Evolutionary conservation across 257 asterid genomes (phyloP).

Genomic region (Salvia hispanica): DNA sequence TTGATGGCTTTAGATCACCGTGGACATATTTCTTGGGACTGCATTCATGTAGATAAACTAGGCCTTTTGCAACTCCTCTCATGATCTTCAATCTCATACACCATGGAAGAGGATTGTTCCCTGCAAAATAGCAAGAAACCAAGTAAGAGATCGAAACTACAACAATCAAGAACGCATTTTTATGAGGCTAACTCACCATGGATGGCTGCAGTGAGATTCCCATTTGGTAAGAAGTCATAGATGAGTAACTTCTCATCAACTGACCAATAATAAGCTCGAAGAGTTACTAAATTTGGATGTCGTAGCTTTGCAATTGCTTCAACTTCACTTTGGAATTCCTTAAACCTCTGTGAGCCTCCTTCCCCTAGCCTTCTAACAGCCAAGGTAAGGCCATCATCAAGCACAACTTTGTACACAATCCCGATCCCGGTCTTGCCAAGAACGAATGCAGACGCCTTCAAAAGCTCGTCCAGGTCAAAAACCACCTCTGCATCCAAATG

Average conservation of each 20-base stretch:
- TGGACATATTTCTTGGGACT: slow-evolving; percentile 88
- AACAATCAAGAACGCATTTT: background rate
- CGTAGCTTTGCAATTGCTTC: slow-evolving; percentile 83
- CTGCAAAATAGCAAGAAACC: slow-evolving; percentile 29
- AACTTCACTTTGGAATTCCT: slow-evolving; percentile 78
- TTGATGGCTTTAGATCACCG: slow-evolving; percentile 84
- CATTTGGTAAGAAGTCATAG: slow-evolving; percentile 71
- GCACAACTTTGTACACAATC: slow-evolving; percentile 87
- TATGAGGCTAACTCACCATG: slow-evolving; percentile 57
- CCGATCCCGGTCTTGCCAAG: slow-evolving; percentile 92
- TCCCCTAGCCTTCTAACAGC: slow-evolving; percentile 93
- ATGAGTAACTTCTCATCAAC: slow-evolving; percentile 84
- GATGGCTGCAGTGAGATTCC: slow-evolving; percentile 70
- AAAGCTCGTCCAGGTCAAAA: slow-evolving; percentile 84
- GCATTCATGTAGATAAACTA: slow-evolving; percentile 74
- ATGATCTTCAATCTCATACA: slow-evolving; percentile 59
- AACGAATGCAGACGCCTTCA: slow-evolving; percentile 93
- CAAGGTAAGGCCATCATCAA: slow-evolving; percentile 71
- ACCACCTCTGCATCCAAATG: slow-evolving; percentile 58
- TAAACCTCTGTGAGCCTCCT: slow-evolving; percentile 83
- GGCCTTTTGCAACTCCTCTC: slow-evolving; percentile 77
- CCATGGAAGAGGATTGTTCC: slow-evolving; percentile 72
- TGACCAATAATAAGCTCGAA: slow-evolving; percentile 93
- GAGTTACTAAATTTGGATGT: slow-evolving; percentile 70
- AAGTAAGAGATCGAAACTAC: background rate